These are phyloP conservation scores for Neofusicoccum umdonicola DNA, from an alignment of 2,329 filamentous ascomycete species.

Conservation along the genomic window DNA sequence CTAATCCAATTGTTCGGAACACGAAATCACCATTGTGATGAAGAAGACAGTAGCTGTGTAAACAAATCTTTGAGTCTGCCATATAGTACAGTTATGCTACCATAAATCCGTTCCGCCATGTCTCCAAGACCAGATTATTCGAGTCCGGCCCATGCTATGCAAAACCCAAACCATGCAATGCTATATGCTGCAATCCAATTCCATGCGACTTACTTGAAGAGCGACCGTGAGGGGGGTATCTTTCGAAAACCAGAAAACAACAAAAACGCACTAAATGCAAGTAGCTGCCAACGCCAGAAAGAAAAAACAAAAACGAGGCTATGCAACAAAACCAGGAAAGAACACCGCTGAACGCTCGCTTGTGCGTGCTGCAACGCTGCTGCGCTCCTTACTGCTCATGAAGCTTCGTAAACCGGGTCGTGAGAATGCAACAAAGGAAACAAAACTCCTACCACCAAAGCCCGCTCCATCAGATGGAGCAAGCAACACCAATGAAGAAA, in stretches of 20 bases:
- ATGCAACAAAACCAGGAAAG: neutral
- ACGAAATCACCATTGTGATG: neutral
- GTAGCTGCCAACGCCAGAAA: neutral
- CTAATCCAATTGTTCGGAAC: too few species aligned
- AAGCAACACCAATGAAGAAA: neutral
- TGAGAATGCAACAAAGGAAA: neutral
- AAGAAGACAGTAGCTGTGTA: neutral
- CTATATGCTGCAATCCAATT: neutral
- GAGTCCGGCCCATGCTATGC: neutral
- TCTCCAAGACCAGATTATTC: neutral
- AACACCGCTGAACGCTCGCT: neutral
- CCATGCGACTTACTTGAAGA: neutral
- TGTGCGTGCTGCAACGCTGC: neutral
- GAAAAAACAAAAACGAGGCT: neutral
- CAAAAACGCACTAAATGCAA: neutral
- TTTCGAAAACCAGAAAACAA: neutral
- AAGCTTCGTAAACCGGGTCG: neutral
- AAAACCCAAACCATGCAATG: neutral
- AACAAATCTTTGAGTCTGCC: neutral
- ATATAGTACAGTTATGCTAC: neutral
- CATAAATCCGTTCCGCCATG: neutral
- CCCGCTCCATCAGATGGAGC: neutral
- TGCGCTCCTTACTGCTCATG: neutral
- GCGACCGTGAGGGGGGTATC: conserved; percentile 14
- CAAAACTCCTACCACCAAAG: conserved; percentile 1